Conservation (phyloP, 257 asterid genomes). For the Fraxinus quadrangulata region DNA sequence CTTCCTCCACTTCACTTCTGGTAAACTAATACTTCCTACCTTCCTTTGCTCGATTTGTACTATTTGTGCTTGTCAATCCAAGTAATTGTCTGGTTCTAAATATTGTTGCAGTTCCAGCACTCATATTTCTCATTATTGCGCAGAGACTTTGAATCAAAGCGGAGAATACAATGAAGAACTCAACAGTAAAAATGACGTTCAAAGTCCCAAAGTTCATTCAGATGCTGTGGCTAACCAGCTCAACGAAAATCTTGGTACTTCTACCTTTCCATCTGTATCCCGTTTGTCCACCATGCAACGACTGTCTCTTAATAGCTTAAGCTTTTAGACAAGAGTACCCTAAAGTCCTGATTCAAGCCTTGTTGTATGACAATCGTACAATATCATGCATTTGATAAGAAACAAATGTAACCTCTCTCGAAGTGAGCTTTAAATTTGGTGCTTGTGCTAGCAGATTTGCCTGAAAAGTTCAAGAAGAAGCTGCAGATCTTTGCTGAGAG, state of each 20-base stretch:
- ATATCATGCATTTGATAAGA: background rate
- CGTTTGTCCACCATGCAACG: background rate
- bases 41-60: background rate
- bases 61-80: background rate
- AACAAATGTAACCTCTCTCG: background rate
- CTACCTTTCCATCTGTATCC: background rate
- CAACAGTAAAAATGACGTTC: conserved; percentile 9
- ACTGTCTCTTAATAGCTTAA: background rate
- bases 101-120: background rate
- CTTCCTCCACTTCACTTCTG: conserved; percentile 46
- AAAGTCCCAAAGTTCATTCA: conserved; percentile 17
- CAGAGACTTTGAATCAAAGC: conserved; percentile 19
- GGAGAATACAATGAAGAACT: conserved; percentile 14
- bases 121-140: background rate
- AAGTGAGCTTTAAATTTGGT: too few species aligned
- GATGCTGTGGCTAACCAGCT: conserved; percentile 20
- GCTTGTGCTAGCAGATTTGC: conserved; percentile 1
- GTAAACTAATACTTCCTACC: conserved; percentile 20
- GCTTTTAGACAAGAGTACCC: background rate
- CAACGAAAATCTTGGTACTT: conserved; percentile 20
- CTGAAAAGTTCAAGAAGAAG: conserved; percentile 37
- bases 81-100: background rate
- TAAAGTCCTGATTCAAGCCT: background rate
- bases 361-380: background rate
- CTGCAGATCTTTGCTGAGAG: conserved; percentile 42